Evolutionary conservation across 331 rosid species (phyloP).

Genomic region (Spiraea crenata): DNA sequence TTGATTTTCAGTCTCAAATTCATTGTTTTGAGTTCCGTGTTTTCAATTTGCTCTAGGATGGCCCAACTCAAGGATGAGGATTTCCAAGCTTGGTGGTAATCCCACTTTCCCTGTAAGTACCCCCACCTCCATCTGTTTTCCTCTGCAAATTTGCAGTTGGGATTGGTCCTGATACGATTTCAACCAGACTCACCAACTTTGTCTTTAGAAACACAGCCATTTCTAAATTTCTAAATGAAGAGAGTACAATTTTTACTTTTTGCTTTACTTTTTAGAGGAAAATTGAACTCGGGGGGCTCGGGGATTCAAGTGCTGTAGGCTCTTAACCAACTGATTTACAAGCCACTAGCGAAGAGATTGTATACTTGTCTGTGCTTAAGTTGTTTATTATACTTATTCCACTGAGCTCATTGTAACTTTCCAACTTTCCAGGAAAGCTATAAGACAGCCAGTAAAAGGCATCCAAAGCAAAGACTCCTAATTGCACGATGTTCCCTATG

Average conservation of each 20-base stretch:
- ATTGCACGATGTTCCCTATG: constrained; percentile 36
- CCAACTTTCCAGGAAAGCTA: constrained; percentile 40
- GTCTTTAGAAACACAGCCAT: neutral
- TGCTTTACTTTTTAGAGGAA: no score
- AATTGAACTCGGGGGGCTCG: no score
- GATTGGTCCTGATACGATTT: neutral
- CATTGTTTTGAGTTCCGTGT: neutral
- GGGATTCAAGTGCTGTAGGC: no score
- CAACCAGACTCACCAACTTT: neutral
- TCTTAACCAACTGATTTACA: no score
- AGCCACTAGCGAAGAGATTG: no score
- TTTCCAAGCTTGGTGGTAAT: constrained; percentile 25
- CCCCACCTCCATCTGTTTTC: neutral
- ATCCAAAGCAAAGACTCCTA: constrained; percentile 12
- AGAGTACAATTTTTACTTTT: no score
- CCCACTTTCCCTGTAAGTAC: constrained; percentile 36
- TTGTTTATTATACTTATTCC: no score
- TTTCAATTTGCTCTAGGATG: constrained; percentile 37
- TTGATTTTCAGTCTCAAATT: neutral
- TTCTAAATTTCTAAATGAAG: no score
- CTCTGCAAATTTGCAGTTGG: neutral
- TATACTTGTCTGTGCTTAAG: no score
- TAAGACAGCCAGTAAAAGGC: constrained; percentile 32
- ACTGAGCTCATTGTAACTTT: neutral
- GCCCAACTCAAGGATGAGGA: constrained; percentile 27